Evolutionary conservation across 208 protist genomes (phyloP).

Genomic region (Trypanosoma brucei): DNA sequence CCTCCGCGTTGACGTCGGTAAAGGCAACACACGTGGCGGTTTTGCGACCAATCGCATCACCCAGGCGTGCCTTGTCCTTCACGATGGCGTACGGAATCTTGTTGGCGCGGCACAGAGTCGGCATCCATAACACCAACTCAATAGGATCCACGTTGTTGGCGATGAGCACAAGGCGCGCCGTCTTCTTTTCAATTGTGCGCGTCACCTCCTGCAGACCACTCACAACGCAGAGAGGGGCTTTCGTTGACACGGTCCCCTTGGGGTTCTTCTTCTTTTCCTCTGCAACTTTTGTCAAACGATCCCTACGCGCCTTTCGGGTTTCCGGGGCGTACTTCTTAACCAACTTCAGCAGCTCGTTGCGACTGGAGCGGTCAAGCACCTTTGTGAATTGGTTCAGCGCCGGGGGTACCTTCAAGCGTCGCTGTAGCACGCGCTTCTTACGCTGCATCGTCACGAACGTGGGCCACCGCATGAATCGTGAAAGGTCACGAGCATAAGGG

Average conservation of each 20-base stretch:
- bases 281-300: constrained; percentile 90
- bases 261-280: constrained; percentile 90
- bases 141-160: constrained; percentile 99
- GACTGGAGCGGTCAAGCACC: constrained; percentile 91
- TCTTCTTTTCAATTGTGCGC: constrained; percentile 97
- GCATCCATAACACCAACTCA: constrained; percentile 99
- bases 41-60: constrained; percentile 96
- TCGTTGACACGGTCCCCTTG: constrained; percentile 71
- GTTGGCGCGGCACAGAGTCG: constrained; percentile 98
- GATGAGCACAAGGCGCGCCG: constrained; percentile 99
- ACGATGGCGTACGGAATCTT: constrained; percentile 99
- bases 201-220: constrained; percentile 98
- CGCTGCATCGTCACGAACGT: constrained; percentile 98
- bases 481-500: constrained; percentile 94
- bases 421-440: constrained; percentile 95
- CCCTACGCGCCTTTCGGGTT: constrained; percentile 92
- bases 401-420: constrained; percentile 96
- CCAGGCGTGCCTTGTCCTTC: constrained; percentile 98
- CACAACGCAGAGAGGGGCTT: constrained; percentile 90
- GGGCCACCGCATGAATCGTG: constrained; percentile 98
- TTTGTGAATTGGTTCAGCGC: constrained; percentile 90
- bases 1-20: constrained; percentile 93
- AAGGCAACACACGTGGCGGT: constrained; percentile 95
- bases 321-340: constrained; percentile 98
- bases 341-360: constrained; percentile 96